Percentiles rank a stretch among this genome's conserved stretches.
These are phyloP conservation scores for Breviolum minutum DNA, from an alignment of 73 alveolate species.

Conservation along the genomic window DNA sequence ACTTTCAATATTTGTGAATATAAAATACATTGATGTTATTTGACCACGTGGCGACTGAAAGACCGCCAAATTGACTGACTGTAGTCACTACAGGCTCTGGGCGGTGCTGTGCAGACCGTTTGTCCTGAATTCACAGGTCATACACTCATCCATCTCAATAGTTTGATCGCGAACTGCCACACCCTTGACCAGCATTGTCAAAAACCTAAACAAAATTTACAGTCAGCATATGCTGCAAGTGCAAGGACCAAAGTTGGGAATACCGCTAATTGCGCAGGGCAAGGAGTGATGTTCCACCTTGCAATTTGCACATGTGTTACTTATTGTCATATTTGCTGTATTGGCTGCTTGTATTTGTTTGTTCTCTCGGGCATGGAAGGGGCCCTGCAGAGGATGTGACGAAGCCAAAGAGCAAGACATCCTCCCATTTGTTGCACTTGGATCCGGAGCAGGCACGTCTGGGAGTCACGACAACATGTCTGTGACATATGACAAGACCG, in stretches of 20 bases:
- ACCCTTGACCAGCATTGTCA: not conserved
- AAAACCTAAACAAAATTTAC: not conserved
- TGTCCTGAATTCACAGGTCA: slow-evolving; percentile 53
- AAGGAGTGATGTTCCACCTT: not conserved
- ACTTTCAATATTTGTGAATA: no score
- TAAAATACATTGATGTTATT: no score
- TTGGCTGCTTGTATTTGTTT: not conserved
- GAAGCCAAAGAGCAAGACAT: slow-evolving; percentile 72
- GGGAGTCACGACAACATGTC: no score
- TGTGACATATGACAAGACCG: not conserved
- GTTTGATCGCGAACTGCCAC: no score
- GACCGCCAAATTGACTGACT: not conserved
- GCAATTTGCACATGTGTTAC: not conserved
- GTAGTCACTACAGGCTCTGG: slow-evolving; percentile 26
- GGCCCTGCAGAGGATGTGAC: slow-evolving; percentile 21
- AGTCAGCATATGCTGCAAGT: no score
- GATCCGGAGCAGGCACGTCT: slow-evolving; percentile 54
- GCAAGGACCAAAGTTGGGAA: slow-evolving; percentile 76
- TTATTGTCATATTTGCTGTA: not conserved
- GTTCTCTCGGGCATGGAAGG: not conserved
- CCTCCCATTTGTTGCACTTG: slow-evolving; percentile 56
- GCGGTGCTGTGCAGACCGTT: slow-evolving; percentile 88
- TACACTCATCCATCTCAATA: not conserved
- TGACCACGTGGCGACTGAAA: no score
- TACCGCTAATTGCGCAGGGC: slow-evolving; percentile 75